A percentile compares a stretch with the other conserved stretches of the same genome.
These are phyloP conservation scores for thale cress (Arabidopsis thaliana) DNA, from an alignment of 345 rosid species.

Conservation along the genomic window TAIR10.1 NC_003070.9:1950001-1950500, in stretches of 20 bases:
- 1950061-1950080: neutral
- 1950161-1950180: constrained; percentile 85
- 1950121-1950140: neutral
- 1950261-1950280: neutral
- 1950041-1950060: neutral
- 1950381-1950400: constrained; percentile 54
- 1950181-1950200: constrained; percentile 75
- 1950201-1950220: constrained; percentile 71
- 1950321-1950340: constrained; percentile 58
- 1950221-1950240: constrained; percentile 75
- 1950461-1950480: constrained; percentile 22
- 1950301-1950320: neutral
- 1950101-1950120: neutral
- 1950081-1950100: neutral
- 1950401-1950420: constrained; percentile 24
- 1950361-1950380: constrained; percentile 71
- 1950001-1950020: constrained; percentile 84
- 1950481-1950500: constrained; percentile 35
- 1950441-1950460: constrained; percentile 6
- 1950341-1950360: constrained; percentile 66
- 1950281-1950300: constrained; percentile 1
- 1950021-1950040: neutral
- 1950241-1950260: constrained; percentile 61
- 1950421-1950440: constrained; percentile 12
- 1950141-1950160: constrained; percentile 73